These are phyloP conservation scores for Prorocentrum cordatum DNA, from an alignment of 169 alveolate species.

Conservation along the genomic window DNA sequence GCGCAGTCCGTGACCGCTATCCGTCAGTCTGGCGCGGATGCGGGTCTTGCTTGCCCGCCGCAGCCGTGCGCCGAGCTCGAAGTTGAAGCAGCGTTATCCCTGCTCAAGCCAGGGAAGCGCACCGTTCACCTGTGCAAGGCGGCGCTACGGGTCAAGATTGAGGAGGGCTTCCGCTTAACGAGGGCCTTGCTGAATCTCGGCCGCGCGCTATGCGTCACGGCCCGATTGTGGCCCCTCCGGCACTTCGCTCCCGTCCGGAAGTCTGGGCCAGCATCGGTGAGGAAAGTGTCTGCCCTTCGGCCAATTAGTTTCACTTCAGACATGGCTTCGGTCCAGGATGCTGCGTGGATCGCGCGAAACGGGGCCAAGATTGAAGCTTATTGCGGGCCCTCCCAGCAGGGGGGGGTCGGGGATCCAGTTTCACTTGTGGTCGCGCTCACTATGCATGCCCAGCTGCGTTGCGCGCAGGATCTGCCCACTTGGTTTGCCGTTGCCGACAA, in stretches of 20 bases:
- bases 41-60: too few species aligned
- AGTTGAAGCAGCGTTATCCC: too few species aligned
- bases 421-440: neutral
- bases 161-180: too few species aligned
- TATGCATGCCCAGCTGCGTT: neutral
- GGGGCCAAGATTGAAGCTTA: neutral
- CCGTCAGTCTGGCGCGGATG: too few species aligned
- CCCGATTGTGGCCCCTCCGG: neutral
- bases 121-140: too few species aligned
- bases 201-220: too few species aligned
- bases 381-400: neutral
- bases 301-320: neutral
- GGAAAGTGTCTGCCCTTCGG: neutral
- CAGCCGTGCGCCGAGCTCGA: too few species aligned
- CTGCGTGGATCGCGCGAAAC: neutral
- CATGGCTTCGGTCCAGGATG: slow-evolving; percentile 1
- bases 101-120: too few species aligned
- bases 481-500: neutral
- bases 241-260: neutral
- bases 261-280: neutral
- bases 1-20: too few species aligned
- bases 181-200: too few species aligned
- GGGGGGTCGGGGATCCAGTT: neutral
- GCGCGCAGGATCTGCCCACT: neutral
- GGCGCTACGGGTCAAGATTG: too few species aligned